Percentiles rank a stretch among this genome's conserved stretches.
These are phyloP conservation scores for Salix koriyanagi DNA, from an alignment of 345 rosid genomes.

Conservation along the genomic window DNA sequence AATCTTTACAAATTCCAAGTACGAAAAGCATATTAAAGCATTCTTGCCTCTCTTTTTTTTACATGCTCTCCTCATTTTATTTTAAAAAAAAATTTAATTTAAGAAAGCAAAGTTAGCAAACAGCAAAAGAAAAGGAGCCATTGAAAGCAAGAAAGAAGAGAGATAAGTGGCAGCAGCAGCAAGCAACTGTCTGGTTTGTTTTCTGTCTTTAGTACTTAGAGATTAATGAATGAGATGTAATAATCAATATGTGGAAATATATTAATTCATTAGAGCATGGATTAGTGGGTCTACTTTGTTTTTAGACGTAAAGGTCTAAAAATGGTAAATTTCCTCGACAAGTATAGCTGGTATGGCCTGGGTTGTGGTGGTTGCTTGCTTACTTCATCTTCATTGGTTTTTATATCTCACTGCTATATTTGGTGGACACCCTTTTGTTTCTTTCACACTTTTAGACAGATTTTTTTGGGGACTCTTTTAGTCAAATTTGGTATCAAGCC, in stretches of 20 bases:
- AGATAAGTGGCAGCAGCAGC: background rate
- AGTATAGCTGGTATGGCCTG: background rate
- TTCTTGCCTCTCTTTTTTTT: background rate
- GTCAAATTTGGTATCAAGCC: background rate
- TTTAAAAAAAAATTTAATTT: background rate
- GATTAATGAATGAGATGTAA: background rate
- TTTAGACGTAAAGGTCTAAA: background rate
- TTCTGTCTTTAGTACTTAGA: background rate
- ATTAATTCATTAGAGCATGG: background rate
- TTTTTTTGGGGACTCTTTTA: background rate
- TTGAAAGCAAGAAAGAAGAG: background rate
- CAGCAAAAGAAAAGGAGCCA: background rate
- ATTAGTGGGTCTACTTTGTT: background rate
- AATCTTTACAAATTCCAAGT: background rate
- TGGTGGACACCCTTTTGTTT: background rate
- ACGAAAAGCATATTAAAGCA: background rate
- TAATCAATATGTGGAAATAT: background rate
- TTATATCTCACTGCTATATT: background rate
- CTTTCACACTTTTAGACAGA: background rate
- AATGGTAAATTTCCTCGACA: background rate
- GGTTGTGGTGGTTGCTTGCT: constrained; percentile 9
- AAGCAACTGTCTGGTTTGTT: background rate
- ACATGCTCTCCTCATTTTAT: background rate
- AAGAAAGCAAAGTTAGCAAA: background rate
- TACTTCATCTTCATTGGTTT: constrained; percentile 2